These are phyloP conservation scores for Yamadazyma pseudoaaseri DNA, from an alignment of 1,139 yeast species.

Conservation along the genomic window DNA sequence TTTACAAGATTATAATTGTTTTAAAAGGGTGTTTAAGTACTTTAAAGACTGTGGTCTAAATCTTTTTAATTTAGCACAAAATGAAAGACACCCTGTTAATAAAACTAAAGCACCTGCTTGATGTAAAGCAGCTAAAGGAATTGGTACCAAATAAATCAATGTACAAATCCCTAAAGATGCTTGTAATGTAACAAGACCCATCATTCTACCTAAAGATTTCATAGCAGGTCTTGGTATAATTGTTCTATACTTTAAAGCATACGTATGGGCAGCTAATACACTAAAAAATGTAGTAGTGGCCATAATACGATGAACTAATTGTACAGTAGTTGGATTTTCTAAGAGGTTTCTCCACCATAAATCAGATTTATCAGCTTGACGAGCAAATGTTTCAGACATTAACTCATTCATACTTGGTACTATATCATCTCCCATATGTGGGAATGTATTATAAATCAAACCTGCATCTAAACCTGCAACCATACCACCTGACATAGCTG, in stretches of 20 bases:
- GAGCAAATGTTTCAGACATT: constrained; percentile 70
- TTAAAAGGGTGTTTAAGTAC: constrained; percentile 21
- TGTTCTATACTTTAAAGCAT: constrained; percentile 53
- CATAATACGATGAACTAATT: constrained; percentile 81
- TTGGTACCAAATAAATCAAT: constrained; percentile 84
- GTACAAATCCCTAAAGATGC: constrained; percentile 85
- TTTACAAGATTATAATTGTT: constrained; percentile 3
- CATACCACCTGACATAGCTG: constrained; percentile 97
- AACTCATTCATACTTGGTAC: constrained; percentile 74
- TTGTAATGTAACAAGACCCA: constrained; percentile 83
- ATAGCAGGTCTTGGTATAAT: constrained; percentile 58
- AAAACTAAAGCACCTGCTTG: constrained; percentile 97
- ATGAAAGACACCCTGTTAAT: constrained; percentile 71
- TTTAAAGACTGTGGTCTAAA: constrained; percentile 55
- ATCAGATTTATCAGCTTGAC: constrained; percentile 68
- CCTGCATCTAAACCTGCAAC: constrained; percentile 99
- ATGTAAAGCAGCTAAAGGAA: constrained; percentile 90
- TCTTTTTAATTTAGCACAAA: constrained; percentile 65
- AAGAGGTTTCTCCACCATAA: constrained; percentile 87
- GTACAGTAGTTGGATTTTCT: constrained; percentile 97
- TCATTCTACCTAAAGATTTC: constrained; percentile 59
- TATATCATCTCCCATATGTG: constrained; percentile 87
- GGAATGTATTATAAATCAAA: constrained; percentile 91
- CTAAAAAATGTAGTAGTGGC: constrained; percentile 81
- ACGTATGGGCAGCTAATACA: constrained; percentile 65